phyloP scores from a whole-genome alignment of 2,329 filamentous ascomycete genomes.

The Plectosphaerella plurivora region DNA sequence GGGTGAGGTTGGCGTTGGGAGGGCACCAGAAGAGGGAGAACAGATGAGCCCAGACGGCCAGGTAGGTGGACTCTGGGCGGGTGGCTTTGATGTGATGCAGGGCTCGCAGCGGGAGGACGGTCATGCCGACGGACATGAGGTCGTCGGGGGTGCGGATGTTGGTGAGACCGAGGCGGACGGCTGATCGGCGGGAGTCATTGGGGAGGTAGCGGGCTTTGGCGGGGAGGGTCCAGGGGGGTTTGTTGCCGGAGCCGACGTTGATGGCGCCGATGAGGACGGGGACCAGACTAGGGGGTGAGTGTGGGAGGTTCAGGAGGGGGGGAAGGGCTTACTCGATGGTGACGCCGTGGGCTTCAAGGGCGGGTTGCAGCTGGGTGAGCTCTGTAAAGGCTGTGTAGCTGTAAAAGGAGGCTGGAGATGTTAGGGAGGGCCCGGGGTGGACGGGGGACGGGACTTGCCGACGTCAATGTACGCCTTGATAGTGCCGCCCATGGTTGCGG shows the following conservation, averaged over 20 bases:
- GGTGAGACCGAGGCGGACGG: constrained; percentile 29
- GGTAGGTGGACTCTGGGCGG: constrained; percentile 44
- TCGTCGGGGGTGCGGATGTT: constrained; percentile 32
- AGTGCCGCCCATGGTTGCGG: constrained; percentile 47
- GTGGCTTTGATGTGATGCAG: constrained; percentile 62
- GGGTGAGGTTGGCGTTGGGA: constrained; percentile 53
- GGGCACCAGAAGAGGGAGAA: constrained; percentile 60
- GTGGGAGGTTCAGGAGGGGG: neutral
- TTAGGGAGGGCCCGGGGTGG: neutral
- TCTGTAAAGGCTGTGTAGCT: constrained; percentile 55
- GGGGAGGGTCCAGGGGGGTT: constrained; percentile 67
- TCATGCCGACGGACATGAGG: constrained; percentile 38
- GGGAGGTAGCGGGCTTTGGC: constrained; percentile 59
- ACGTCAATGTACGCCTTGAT: constrained; percentile 67
- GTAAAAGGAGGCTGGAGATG: constrained; percentile 55
- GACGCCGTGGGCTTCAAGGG: constrained; percentile 54
- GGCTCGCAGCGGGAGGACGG: constrained; percentile 56
- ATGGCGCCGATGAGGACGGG: constrained; percentile 70
- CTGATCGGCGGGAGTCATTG: constrained; percentile 34
- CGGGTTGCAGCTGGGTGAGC: constrained; percentile 48
- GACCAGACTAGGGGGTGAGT: constrained; percentile 46
- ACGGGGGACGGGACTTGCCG: constrained; percentile 35
- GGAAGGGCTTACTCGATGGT: constrained; percentile 55
- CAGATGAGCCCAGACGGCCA: constrained; percentile 48
- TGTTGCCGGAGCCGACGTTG: constrained; percentile 61